phyloP scores from a whole-genome alignment of 139 green algal species.

The Chlamydomonas urium region DNA sequence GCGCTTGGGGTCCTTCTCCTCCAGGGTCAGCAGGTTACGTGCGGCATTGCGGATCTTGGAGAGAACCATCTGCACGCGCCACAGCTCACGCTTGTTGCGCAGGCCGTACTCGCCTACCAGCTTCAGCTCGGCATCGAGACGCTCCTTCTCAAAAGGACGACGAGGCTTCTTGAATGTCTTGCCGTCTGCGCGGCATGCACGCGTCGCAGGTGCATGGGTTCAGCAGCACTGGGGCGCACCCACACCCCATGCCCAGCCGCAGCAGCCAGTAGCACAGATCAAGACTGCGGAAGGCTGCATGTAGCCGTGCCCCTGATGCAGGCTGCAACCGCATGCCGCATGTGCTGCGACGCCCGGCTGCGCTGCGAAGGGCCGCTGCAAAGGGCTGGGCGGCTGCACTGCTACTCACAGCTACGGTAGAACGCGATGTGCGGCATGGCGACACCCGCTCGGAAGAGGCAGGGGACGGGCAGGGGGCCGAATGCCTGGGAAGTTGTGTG shows the following conservation, averaged over 20 bases:
- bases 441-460: conserved; percentile 2
- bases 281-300: not conserved
- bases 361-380: too few species aligned
- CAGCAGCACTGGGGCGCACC: not conserved
- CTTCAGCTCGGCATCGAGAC: conserved; percentile 98
- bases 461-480: not conserved
- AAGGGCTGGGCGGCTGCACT: not conserved
- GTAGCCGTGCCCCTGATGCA: too few species aligned
- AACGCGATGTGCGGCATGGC: conserved; percentile 80
- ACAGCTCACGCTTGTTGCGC: conserved; percentile 99
- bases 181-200: conserved; percentile 63
- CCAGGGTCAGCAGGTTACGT: conserved; percentile 91
- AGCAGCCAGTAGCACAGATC: not conserved
- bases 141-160: conserved; percentile 99
- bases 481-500: too few species aligned
- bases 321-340: not conserved
- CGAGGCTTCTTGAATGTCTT: conserved; percentile 99
- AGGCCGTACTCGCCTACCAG: conserved; percentile 98
- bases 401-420: conserved; percentile 80
- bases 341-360: too few species aligned
- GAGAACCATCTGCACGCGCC: conserved; percentile 91
- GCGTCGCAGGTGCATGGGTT: not conserved
- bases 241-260: not conserved
- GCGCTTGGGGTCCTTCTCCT: conserved; percentile 92
- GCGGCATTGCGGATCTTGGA: conserved; percentile 90